phyloP scores from a whole-genome alignment of 1,284 basidiomycete species.

The Neolentinus lepideus region DNA sequence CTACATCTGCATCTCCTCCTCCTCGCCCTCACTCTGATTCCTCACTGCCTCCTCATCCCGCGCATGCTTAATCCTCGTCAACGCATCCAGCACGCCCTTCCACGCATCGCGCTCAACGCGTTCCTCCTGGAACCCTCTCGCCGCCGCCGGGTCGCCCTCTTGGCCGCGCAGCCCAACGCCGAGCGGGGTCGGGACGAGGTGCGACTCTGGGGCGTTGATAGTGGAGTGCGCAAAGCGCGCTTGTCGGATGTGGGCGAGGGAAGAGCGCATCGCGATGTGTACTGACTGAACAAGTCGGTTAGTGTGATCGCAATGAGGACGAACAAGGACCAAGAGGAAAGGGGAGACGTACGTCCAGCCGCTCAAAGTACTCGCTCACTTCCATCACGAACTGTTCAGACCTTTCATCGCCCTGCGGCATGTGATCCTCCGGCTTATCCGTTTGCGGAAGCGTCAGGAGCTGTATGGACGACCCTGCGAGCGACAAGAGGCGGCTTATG shows the following conservation, averaged over 20 bases:
- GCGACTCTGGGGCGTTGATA: constrained; percentile 65
- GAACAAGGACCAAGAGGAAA: background rate
- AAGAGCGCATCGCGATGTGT: constrained; percentile 67
- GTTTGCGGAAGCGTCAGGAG: constrained; percentile 74
- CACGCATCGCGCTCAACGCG: constrained; percentile 3
- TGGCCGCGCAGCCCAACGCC: constrained; percentile 65
- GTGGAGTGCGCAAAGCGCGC: constrained; percentile 78
- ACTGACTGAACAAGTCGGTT: constrained; percentile 41
- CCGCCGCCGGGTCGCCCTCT: constrained; percentile 9
- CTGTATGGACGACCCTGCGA: constrained; percentile 71
- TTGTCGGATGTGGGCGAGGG: constrained; percentile 71
- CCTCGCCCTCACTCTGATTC: no score
- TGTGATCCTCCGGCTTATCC: constrained; percentile 51
- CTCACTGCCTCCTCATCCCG: background rate
- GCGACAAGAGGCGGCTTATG: constrained; percentile 61
- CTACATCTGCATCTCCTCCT: background rate
- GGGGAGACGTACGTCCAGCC: constrained; percentile 54
- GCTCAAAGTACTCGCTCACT: constrained; percentile 77
- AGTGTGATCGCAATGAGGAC: background rate
- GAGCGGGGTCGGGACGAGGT: constrained; percentile 66
- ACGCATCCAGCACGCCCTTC: constrained; percentile 1
- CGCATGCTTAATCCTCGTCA: constrained; percentile 4
- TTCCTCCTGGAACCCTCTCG: constrained; percentile 2
- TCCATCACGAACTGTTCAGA: constrained; percentile 79
- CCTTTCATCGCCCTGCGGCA: constrained; percentile 73